phyloP scores from a whole-genome alignment of 768 basidiomycete species.

The Pisolithus sp. region DNA sequence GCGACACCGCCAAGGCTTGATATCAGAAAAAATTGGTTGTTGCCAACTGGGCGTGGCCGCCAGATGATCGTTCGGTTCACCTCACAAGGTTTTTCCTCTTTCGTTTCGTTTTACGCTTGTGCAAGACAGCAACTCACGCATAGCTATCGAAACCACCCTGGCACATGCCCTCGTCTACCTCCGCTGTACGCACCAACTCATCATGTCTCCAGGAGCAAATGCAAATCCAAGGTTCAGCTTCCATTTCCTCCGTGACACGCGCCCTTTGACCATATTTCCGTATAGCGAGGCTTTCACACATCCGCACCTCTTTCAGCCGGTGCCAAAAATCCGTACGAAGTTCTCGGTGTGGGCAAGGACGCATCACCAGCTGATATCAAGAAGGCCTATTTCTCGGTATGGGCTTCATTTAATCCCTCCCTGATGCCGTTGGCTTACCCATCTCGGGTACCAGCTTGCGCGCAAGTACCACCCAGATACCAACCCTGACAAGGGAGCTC shows the following conservation, averaged over 20 bases:
- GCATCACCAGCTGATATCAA: conserved; percentile 87
- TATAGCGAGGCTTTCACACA: conserved; percentile 72
- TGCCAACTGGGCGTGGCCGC: background rate
- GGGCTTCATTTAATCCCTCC: conserved; percentile 24
- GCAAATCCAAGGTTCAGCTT: conserved; percentile 36
- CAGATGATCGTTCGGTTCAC: conserved; percentile 49
- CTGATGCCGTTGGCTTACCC: conserved; percentile 10
- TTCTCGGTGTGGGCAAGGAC: conserved; percentile 83
- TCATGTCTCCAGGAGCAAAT: conserved; percentile 9
- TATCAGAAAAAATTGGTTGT: background rate
- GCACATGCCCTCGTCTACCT: conserved; percentile 30
- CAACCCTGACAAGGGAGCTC: conserved; percentile 85
- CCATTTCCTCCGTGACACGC: conserved; percentile 4
- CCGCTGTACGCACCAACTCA: conserved; percentile 11
- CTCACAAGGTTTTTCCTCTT: conserved; percentile 42
- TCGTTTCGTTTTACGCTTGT: conserved; percentile 54
- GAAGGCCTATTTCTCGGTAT: conserved; percentile 92
- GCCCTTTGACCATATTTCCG: conserved; percentile 15
- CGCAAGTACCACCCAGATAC: conserved; percentile 98
- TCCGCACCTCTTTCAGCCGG: conserved; percentile 46
- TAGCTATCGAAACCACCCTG: conserved; percentile 31
- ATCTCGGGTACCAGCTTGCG: conserved; percentile 63
- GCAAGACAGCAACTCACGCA: conserved; percentile 31
- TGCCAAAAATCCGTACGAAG: conserved; percentile 81
- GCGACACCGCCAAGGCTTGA: no score